Percentiles rank a stretch among this genome's conserved stretches.
phyloP scores from a whole-genome alignment of 352 stramenopile species.

The Pythium insidiosum region DNA sequence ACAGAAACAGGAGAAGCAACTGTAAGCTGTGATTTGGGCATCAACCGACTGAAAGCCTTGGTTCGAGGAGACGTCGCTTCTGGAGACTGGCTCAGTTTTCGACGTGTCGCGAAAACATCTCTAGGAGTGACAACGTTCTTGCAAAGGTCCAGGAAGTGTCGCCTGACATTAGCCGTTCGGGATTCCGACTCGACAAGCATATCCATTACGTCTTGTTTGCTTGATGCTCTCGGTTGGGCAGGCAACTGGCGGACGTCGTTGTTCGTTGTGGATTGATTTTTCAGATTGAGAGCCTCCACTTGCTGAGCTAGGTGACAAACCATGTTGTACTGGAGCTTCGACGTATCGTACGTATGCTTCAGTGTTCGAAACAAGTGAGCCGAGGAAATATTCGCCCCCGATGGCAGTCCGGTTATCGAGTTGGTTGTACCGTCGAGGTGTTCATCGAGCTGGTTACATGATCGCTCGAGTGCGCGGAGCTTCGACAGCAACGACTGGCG shows the following conservation, averaged over 20 bases:
- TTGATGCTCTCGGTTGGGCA: slow-evolving; percentile 38
- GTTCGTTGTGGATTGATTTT: too few relatives aligned
- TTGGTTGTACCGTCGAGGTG: slow-evolving; percentile 30
- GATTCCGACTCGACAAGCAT: too few relatives aligned
- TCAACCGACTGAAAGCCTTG: slow-evolving; percentile 60
- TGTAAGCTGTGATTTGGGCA: slow-evolving; percentile 55
- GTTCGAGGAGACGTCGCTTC: slow-evolving; percentile 22
- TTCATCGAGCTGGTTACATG: slow-evolving; percentile 39
- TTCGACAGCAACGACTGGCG: slow-evolving; percentile 36
- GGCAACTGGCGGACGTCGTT: too few relatives aligned
- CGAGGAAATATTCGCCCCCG: slow-evolving; percentile 18
- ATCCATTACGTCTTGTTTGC: too few relatives aligned
- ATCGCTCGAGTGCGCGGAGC: slow-evolving; percentile 37
- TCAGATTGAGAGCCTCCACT: slow-evolving; percentile 41
- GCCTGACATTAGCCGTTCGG: slow-evolving; percentile 34
- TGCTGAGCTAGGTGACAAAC: slow-evolving; percentile 41
- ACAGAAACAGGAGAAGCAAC: slow-evolving; percentile 58
- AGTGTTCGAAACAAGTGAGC: slow-evolving; percentile 56
- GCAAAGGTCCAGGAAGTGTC: slow-evolving; percentile 47
- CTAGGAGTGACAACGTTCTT: slow-evolving; percentile 51
- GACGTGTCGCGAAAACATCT: slow-evolving; percentile 36
- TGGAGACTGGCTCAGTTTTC: slow-evolving; percentile 20
- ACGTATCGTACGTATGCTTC: slow-evolving; percentile 70
- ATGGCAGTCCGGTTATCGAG: slow-evolving; percentile 3
- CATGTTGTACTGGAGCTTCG: slow-evolving; percentile 68